Evolutionary conservation across 768 basidiomycete species (phyloP).

Genomic region (Lactarius trivialis): DNA sequence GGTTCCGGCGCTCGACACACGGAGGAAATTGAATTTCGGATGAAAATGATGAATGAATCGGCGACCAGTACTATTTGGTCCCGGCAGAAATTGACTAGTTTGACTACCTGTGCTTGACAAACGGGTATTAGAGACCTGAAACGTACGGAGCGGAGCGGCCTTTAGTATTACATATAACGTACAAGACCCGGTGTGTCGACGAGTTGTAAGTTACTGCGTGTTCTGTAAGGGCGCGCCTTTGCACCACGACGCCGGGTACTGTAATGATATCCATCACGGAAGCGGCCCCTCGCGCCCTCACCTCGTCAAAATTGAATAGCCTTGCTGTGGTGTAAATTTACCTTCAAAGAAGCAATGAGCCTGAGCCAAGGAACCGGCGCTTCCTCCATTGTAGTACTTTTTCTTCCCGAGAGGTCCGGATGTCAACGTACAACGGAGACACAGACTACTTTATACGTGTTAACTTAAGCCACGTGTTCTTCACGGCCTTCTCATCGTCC

Average conservation of each 20-base stretch:
- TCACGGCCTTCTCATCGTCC: not conserved
- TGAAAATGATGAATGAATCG: constrained; percentile 20
- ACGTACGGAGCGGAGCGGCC: constrained; percentile 19
- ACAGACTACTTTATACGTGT: constrained; percentile 3
- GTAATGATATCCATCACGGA: not conserved
- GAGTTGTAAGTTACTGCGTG: not conserved
- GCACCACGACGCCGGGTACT: not conserved
- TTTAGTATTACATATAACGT: constrained; percentile 16
- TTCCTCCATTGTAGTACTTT: not conserved
- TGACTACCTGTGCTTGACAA: constrained; percentile 13
- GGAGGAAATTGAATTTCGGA: constrained; percentile 21
- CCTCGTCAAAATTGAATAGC: constrained; percentile 1
- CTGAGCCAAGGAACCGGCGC: constrained; percentile 4
- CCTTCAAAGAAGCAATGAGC: constrained; percentile 19
- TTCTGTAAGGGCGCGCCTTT: not conserved
- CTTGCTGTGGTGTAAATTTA: constrained; percentile 16
- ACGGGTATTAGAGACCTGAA: constrained; percentile 9
- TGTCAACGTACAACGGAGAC: not conserved
- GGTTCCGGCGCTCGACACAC: constrained; percentile 17
- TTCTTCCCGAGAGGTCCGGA: constrained; percentile 11
- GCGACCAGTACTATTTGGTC: constrained; percentile 23
- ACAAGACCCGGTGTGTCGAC: not conserved
- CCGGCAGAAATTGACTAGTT: constrained; percentile 15
- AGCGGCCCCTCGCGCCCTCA: not conserved
- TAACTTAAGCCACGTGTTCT: constrained; percentile 14